phyloP scores from a whole-genome alignment of 2,329 filamentous ascomycete genomes.

The Zymoseptoria pseudotritici region DNA sequence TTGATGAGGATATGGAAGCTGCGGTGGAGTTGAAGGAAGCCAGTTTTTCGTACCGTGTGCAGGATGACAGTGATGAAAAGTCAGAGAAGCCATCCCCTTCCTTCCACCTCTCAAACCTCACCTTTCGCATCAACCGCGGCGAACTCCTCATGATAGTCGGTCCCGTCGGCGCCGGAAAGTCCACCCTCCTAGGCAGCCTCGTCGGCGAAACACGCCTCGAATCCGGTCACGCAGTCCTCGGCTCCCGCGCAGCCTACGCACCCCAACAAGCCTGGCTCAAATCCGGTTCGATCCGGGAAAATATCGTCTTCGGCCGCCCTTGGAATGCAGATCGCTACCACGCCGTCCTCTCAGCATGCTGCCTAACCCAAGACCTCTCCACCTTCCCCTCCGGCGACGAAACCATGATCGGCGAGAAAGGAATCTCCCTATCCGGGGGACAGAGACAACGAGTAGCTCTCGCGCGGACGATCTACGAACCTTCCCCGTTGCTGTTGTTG shows the following conservation, averaged over 20 bases:
- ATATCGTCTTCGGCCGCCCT: conserved; percentile 74
- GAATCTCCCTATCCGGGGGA: conserved; percentile 83
- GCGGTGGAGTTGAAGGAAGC: background rate
- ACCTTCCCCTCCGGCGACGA: conserved; percentile 76
- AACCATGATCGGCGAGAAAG: conserved; percentile 84
- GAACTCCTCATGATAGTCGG: conserved; percentile 1
- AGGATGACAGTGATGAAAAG: background rate
- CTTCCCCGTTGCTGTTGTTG: conserved; percentile 30
- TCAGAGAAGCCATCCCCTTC: background rate
- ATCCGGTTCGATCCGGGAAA: conserved; percentile 72
- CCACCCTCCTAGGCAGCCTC: conserved; percentile 1
- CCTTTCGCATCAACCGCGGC: background rate
- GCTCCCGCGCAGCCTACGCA: conserved; percentile 2
- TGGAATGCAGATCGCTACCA: conserved; percentile 65
- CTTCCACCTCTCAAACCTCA: background rate
- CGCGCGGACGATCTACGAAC: conserved; percentile 57
- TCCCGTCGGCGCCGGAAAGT: conserved; percentile 5
- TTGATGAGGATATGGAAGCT: background rate
- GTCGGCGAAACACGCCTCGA: conserved; percentile 2
- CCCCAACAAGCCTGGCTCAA: conserved; percentile 88
- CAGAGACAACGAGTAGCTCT: conserved; percentile 90
- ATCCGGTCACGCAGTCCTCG: background rate
- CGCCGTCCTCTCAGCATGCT: conserved; percentile 42
- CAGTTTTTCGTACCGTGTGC: background rate
- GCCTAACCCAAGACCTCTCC: conserved; percentile 61